Base-by-base conservation (phyloP, 371 early-diverging fungal species). In the Capillidium heterosporum region DNA sequence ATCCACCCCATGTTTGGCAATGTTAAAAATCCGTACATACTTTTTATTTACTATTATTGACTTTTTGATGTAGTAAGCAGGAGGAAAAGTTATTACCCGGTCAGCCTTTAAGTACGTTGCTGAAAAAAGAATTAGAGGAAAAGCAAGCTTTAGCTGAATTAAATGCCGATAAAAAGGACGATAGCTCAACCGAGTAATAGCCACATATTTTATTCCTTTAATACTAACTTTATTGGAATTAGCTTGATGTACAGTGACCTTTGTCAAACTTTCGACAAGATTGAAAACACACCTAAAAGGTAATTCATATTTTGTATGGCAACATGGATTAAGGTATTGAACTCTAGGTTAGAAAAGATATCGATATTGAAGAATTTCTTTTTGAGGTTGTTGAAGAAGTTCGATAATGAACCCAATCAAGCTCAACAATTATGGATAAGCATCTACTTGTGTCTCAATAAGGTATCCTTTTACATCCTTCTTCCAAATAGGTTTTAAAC, bases 191-290 rank as follows among this genome's bases (percentile, higher is more conserved):
- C n/a, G n/a, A n/a, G n/a, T n/a, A n/a, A n/a, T n/a, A n/a, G n/a
- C n/a, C n/a, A n/a, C n/a, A n/a, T n/a, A n/a, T n/a, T n/a, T n/a
- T n/a, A n/a, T n/a, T n/a, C n/a, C n/a, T n/a, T n/a, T n/a, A n/a
- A n/a, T n/a, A n/a, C n/a, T 95, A 27, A 75, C 94, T 74, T 74
- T 87, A 1, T 65, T 82, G 55, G 87, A 91, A 42, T 87, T 81
- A 47, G 88, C 88, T 1, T 71, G 83, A 58, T 71, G 68, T 29
- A 63, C 95, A 53, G 80, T 83, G 3, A 67, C 59, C 2, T 93
- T 81, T 60, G 82, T 92, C 84, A 40, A 13, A 40, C n/a, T n/a
- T 40, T 40, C n/a, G 40, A 40, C 10, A 40, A 40, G n/a, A 40
- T 40, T n/a, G 40, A 40, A n/a, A n/a, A 10, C n/a, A 40, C 10